Evolutionary conservation across 225 moss, liverwort and hornwort genomes (phyloP), one percentile per base, ranked within the genome.

Genomic region (Pleurozium schreberi): DNA sequence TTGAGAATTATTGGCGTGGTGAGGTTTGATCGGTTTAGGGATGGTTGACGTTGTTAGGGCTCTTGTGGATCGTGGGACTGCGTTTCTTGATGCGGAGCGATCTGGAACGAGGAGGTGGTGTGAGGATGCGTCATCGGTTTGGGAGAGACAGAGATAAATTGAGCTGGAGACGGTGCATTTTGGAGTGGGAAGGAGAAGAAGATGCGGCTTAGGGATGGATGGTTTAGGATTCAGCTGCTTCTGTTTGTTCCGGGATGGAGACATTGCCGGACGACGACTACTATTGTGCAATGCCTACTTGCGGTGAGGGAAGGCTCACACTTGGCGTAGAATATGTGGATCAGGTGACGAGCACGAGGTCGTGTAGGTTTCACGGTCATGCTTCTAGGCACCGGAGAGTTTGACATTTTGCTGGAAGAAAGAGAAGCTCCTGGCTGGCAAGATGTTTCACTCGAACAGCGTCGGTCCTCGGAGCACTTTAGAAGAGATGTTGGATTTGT

Each of bases 401-500:
- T 85, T 81, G 89, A 86, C 49, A 80, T 77, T 82, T 73, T 81
- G 66, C 40, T 75, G 55, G 83, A 38, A 57, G 75, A 18, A 53
- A 53, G 53, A 55, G 86, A 45, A 87, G 26, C 55, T 88, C 68
- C 75, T 82, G 42, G 80, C 63, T 20, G 68, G 34, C 82, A 88
- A 90, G 79, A 94, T 94, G 94, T 91, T 86, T 91, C 88, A 86
- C 27, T 42, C 83, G 21, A 85, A 87, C 86, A 90, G 91, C 91
- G 88, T 74, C 73, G 93, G 88, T 79, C 86, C 93, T 31, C 85
- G 93, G 92, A 94, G 94, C 90, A 94, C 94, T 82, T 91, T 94
- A 87, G 93, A 93, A 52, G 93, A 91, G 88, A 93, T 93, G 93
- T 80, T 93, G 91, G 91, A 93, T 88, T 60, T 91, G 75, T 91